Evolutionary conservation across 1,284 basidiomycete species (phyloP), one percentile per base, ranked within the genome.

Genomic region (Megacollybia platyphylla): DNA sequence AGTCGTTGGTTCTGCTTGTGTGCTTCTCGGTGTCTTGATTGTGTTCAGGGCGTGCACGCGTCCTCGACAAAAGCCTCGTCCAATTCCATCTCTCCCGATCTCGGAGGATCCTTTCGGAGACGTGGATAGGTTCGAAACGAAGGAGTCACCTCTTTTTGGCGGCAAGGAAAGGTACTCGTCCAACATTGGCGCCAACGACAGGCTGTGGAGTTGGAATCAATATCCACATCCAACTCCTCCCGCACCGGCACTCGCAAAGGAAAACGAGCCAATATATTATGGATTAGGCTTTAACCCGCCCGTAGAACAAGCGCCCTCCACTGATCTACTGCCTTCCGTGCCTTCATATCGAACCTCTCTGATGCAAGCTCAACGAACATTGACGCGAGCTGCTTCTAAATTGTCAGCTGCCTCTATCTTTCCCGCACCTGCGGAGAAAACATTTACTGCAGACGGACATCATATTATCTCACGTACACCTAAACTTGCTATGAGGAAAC

Each of bases 61-160:
- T 10, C 75, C 75, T 20, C 64, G 62, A 20, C 68, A 65, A 37
- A 66, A 66, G 28, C 62, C 59, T 18, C 70, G 65, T 18, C 77
- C 74, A 7, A 76, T 66, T 10, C 81, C 80, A 5, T 86, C 83
- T 28, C 62, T 79, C n/a, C 83, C 82, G 0, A 79, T 83, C 39
- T 62, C 80, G 11, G 72, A 81, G 41, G 68, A 67, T 10, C 60
- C 61, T 36, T 71, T 68, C 45, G 51, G 61, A 4, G 69, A 70
- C 26, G 61, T 70, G 32, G 64, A 68, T 28, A 53, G 55, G 31
- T 52, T 59, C 42, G 62, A 67, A 34, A 46, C 54, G n/a, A 70
- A 76, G 39, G 77, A 78, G 26, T 84, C 83, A 2, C 79, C 79
- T 11, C 60, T 85, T 32, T 86, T 86, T 53, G 83, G 82, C 11